Conservation (phyloP, 306 rosid genomes). For the Dicorynia guianensis region DNA sequence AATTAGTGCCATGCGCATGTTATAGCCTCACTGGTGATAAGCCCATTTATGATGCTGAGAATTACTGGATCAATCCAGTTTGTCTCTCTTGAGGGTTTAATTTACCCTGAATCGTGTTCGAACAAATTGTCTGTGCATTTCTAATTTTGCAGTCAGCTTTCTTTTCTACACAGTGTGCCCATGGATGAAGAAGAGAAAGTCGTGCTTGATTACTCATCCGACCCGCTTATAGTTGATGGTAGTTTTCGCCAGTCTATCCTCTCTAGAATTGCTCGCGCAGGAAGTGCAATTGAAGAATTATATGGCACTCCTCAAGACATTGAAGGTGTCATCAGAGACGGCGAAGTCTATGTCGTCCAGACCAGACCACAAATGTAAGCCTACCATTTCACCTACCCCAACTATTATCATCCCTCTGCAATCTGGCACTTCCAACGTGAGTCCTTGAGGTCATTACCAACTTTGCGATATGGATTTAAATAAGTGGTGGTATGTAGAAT, state of each 20-base stretch:
- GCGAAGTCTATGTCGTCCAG: constrained; percentile 88
- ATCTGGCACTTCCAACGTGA: constrained; percentile 24
- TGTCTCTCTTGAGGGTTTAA: constrained; percentile 11
- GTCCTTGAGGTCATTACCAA: constrained; percentile 5
- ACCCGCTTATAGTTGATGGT: constrained; percentile 66
- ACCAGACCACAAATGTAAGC: constrained; percentile 96
- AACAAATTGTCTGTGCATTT: not conserved
- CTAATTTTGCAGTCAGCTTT: constrained; percentile 21
- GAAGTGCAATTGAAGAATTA: constrained; percentile 82
- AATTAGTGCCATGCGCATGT: not conserved
- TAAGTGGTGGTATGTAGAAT: constrained; percentile 19
- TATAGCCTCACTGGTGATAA: not conserved
- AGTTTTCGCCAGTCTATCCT: constrained; percentile 75
- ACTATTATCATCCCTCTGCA: constrained; percentile 19
- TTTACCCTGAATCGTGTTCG: not conserved
- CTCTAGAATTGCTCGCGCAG: constrained; percentile 89
- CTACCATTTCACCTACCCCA: constrained; percentile 23
- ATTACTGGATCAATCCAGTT: constrained; percentile 24
- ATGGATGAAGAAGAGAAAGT: constrained; percentile 90
- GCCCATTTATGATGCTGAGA: not conserved
- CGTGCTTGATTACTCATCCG: constrained; percentile 86
- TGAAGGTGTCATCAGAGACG: constrained; percentile 93
- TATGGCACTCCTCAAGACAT: constrained; percentile 95
- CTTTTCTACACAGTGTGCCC: constrained; percentile 68
- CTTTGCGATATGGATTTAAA: constrained; percentile 21